Evolutionary conservation across 345 rosid genomes (phyloP), one percentile per base, ranked within the genome.

Genomic region (Heritiera fomes): DNA sequence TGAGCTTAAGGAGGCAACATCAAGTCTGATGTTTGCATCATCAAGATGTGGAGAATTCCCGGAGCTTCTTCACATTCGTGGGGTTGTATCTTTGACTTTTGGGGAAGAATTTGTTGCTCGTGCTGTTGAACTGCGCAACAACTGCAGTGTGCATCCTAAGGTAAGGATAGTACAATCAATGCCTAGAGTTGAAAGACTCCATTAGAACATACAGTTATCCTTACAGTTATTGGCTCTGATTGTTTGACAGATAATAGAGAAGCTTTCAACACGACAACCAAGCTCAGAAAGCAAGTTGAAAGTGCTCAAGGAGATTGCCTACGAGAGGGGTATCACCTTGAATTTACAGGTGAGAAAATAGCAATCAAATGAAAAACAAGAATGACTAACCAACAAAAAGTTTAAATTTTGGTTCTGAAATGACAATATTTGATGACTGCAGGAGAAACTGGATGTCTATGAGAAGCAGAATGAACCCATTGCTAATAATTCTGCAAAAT

Each of bases 11-110:
- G 89, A 87, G 80, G 86, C 89, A 34, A 72, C 85, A 68, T 82
- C 94, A 7, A 81, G 88, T 80, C 87, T 89, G 86, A 85, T 87
- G 70, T 91, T 81, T 77, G 89, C 90, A 67, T 82, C 94, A 47
- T 86, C 91, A 15, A 87, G 94, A 64, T 83, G 87, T 15, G 84
- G 90, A 17, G 90, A 88, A 59, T 88, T 89, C 69, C 91, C 92
- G 0, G 92, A 91, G 78, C 86, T 91, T 43, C 85, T 73, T 59
- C 75, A 80, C 73, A 76, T 88, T 61, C 85, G 90, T 17, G 73
- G 69, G 23, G 78, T 83, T 61, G 73, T 87, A 46, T 20, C 58
- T 0, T 61, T 79, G 4, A 77, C 59, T 53, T 89, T 78, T 23
- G 91, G 90, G 69, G 72, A 74, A 58, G 91, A 88, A 18, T 80